Evolutionary conservation across 2,329 filamentous ascomycete genomes (phyloP).

Genomic region (Verticillium zaregamsianum): DNA sequence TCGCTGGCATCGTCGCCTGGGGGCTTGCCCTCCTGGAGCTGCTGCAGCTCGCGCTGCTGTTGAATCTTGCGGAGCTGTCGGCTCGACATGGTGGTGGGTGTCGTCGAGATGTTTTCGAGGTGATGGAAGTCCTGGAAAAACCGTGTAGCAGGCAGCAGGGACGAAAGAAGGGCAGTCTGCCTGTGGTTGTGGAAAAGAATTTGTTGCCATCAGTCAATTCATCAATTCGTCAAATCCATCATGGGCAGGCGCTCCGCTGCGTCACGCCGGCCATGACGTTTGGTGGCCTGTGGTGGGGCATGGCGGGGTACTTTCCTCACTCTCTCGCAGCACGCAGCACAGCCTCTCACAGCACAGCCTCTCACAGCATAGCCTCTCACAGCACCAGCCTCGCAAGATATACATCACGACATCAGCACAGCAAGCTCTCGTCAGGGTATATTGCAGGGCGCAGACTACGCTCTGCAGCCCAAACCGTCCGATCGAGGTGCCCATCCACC

Average conservation of each 20-base stretch:
- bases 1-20: constrained; percentile 24
- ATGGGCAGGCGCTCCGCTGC: constrained; percentile 1
- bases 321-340: no score
- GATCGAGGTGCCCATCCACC: neutral
- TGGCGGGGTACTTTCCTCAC: neutral
- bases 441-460: neutral
- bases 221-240: neutral
- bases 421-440: neutral
- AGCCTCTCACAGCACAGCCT: no score
- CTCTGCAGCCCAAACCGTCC: neutral
- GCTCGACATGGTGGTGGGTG: constrained; percentile 38
- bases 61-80: constrained; percentile 49
- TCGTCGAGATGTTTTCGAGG: no score
- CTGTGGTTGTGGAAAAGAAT: neutral
- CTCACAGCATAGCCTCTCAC: no score
- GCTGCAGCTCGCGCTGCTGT: constrained; percentile 42
- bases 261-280: constrained; percentile 14
- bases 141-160: neutral
- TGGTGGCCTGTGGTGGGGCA: constrained; percentile 13
- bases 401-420: neutral
- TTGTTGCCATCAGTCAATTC: neutral
- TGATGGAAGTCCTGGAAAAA: no score
- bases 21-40: constrained; percentile 17
- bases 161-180: neutral
- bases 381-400: no score